Conservation (phyloP, 495 filamentous ascomycete species). For the Aspergillus saccharolyticus region DNA sequence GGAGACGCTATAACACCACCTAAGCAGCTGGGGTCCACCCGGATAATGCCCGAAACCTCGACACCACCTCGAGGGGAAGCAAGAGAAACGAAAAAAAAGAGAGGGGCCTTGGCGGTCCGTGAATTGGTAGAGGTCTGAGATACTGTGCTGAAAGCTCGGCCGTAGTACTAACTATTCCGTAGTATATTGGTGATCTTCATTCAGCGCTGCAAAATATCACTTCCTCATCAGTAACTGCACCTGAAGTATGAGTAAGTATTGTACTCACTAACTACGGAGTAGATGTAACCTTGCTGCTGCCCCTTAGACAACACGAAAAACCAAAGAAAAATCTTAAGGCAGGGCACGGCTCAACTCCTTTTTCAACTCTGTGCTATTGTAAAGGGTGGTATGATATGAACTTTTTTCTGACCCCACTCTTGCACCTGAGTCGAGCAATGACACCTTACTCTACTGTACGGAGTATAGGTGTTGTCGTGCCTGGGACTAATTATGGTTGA, state of each 20-base stretch:
- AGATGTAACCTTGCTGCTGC: no score
- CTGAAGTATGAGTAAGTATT: no score
- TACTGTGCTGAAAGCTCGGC: neutral
- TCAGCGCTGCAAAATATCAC: neutral
- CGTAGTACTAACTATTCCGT: no score
- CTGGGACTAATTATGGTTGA: no score
- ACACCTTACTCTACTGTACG: no score
- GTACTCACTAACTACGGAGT: no score
- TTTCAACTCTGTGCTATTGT: neutral
- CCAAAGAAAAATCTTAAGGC: no score
- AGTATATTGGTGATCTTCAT: neutral
- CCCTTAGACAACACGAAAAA: no score
- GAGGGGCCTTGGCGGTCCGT: conserved; percentile 26
- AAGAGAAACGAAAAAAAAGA: conserved; percentile 4
- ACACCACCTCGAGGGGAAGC: neutral
- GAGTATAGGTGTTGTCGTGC: no score
- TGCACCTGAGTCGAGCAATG: neutral
- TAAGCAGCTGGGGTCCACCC: conserved; percentile 12
- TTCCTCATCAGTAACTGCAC: neutral
- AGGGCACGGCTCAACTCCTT: neutral
- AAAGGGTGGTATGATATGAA: no score
- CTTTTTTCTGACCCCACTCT: neutral
- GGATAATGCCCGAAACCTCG: conserved; percentile 19
- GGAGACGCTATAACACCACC: neutral
- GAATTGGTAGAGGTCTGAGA: conserved; percentile 13